Conservation (phyloP, 1,284 basidiomycete species). For the Thecaphora frezii region DNA sequence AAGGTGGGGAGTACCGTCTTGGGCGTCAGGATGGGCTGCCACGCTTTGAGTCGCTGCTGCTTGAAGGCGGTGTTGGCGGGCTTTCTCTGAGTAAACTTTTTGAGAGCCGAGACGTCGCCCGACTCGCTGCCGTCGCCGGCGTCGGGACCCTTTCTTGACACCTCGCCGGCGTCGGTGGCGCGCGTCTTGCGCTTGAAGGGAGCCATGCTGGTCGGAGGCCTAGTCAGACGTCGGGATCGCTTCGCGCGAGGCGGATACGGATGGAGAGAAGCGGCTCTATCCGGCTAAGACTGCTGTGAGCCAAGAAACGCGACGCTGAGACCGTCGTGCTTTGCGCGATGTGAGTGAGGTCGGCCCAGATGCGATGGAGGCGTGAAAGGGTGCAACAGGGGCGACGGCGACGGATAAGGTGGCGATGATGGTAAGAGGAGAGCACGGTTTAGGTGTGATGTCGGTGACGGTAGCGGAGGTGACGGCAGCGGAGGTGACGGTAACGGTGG, state of each 20-base stretch:
- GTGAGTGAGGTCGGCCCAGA: too few species aligned
- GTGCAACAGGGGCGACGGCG: too few species aligned
- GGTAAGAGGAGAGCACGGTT: too few species aligned
- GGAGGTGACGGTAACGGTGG: too few species aligned
- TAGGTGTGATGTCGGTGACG: too few species aligned
- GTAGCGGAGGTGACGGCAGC: too few species aligned
- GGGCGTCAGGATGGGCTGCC: conserved; percentile 98
- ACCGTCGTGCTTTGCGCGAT: too few species aligned
- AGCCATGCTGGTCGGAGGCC: conserved; percentile 27
- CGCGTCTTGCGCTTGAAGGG: conserved; percentile 35
- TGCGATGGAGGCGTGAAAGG: too few species aligned
- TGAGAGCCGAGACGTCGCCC: conserved; percentile 30
- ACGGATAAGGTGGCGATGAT: too few species aligned
- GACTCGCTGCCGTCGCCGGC: conserved; percentile 35
- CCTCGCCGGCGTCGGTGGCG: conserved; percentile 34
- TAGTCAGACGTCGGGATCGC: neutral
- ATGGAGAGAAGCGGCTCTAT: too few species aligned
- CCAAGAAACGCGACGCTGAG: too few species aligned
- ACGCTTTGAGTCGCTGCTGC: conserved; percentile 98
- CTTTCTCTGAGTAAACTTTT: conserved; percentile 51
- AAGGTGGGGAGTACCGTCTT: conserved; percentile 94
- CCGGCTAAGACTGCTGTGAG: too few species aligned
- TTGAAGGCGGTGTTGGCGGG: conserved; percentile 86
- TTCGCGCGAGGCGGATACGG: neutral
- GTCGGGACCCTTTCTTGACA: conserved; percentile 12